These are phyloP conservation scores for Nakazawaea wyomingensis DNA, from an alignment of 805 yeast species.

Conservation along the genomic window DNA sequence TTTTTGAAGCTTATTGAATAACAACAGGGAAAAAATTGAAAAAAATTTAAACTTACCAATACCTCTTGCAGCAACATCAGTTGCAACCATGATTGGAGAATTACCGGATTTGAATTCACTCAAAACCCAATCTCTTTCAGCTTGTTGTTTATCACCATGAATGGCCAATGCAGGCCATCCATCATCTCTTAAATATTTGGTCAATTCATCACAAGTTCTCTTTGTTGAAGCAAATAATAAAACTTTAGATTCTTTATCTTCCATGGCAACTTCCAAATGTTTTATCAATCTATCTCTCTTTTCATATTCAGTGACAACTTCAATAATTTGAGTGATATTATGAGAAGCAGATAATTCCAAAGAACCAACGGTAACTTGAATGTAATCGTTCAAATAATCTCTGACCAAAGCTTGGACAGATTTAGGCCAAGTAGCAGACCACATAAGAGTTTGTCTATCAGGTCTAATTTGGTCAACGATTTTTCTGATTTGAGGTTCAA, in stretches of 20 bases:
- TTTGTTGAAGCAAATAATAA: conserved; percentile 94
- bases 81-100: conserved; percentile 97
- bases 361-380: conserved; percentile 96
- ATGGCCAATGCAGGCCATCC: conserved; percentile 99
- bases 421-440: conserved; percentile 99
- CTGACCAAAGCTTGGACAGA: conserved; percentile 90
- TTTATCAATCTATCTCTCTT: conserved; percentile 87
- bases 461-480: conserved; percentile 96
- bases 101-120: conserved; percentile 87
- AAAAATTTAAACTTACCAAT: conserved; percentile 72
- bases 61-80: conserved; percentile 99
- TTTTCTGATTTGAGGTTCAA: conserved; percentile 98
- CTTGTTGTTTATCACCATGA: conserved; percentile 97
- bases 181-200: conserved; percentile 85
- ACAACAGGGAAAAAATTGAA: background rate
- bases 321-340: conserved; percentile 89
- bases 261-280: conserved; percentile 78
- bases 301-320: conserved; percentile 86
- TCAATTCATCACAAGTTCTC: conserved; percentile 95
- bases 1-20: background rate
- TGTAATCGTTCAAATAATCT: conserved; percentile 88
- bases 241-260: conserved; percentile 65
- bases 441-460: conserved; percentile 98
- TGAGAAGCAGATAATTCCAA: conserved; percentile 95
- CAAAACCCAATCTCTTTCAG: conserved; percentile 98